Percentiles rank a stretch among this genome's conserved stretches.
These are phyloP conservation scores for Rhodotorula sp. DNA, from an alignment of 1,284 basidiomycete species.

Conservation along the genomic window DNA sequence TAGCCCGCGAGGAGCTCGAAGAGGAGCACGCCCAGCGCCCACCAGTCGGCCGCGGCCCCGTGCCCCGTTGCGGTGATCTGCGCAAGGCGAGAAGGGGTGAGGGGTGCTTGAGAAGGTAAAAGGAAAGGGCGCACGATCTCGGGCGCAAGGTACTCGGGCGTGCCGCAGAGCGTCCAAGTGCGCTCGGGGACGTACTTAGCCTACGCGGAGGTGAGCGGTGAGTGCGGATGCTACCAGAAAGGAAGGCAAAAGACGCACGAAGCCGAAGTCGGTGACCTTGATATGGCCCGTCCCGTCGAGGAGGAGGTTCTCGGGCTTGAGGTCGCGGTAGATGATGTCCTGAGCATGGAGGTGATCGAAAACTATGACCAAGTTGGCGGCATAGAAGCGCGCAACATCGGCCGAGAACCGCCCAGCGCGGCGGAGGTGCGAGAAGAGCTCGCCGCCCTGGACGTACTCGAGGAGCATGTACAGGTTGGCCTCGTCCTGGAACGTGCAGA, in stretches of 20 bases:
- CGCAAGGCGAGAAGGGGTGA: too few relatives aligned
- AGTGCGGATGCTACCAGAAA: constrained; percentile 18
- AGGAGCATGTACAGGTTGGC: constrained; percentile 75
- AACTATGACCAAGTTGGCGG: constrained; percentile 94
- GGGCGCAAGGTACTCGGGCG: constrained; percentile 80
- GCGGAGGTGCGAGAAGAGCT: constrained; percentile 82
- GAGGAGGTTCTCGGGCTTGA: constrained; percentile 59
- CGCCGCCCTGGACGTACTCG: constrained; percentile 96
- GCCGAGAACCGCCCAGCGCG: constrained; percentile 79
- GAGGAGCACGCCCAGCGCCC: constrained; percentile 95
- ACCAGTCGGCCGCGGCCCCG: constrained; percentile 75
- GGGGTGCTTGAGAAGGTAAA: too few relatives aligned
- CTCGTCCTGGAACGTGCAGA: constrained; percentile 79
- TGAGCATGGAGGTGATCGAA: constrained; percentile 84
- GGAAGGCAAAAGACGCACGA: constrained; percentile 55
- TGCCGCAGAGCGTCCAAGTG: constrained; percentile 53
- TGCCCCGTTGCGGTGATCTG: constrained; percentile 54
- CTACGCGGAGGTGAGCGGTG: background rate
- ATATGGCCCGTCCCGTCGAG: constrained; percentile 50
- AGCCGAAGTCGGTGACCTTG: constrained; percentile 58
- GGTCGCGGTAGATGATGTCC: constrained; percentile 64
- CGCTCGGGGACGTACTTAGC: constrained; percentile 39
- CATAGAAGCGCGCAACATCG: constrained; percentile 91
- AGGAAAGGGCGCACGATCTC: constrained; percentile 66
- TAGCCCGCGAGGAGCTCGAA: constrained; percentile 89